A percentile compares a stretch with the other conserved stretches of the same genome.
phyloP scores from a whole-genome alignment of 208 protist genomes.

The Trypanosoma mega region DNA sequence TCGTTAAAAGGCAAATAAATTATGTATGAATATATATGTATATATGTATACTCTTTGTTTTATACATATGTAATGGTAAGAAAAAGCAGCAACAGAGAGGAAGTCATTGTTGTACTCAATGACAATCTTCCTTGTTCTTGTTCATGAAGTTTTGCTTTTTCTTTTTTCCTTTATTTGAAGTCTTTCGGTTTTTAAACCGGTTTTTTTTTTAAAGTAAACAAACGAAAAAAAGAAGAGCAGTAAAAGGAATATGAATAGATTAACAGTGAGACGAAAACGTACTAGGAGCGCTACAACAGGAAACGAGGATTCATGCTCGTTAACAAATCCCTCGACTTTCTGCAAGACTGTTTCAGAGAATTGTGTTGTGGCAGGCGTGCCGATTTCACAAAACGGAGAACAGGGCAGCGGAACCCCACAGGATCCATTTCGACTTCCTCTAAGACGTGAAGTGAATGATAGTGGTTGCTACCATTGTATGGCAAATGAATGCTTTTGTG shows the following conservation, averaged over 20 bases:
- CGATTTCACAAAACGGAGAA: conserved; percentile 12
- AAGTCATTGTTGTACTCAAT: conserved; percentile 17
- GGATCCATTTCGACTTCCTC: conserved; percentile 51
- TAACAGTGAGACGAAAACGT: conserved; percentile 17
- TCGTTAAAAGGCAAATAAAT: conserved; percentile 34
- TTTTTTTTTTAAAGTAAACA: conserved; percentile 23
- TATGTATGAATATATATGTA: background rate
- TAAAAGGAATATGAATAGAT: conserved; percentile 9
- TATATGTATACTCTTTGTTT: conserved; percentile 12
- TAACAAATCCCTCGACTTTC: background rate
- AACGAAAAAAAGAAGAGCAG: background rate
- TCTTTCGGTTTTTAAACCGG: conserved; percentile 22
- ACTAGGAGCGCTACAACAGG: conserved; percentile 2
- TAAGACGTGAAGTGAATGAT: conserved; percentile 47
- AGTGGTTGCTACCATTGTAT: conserved; percentile 71
- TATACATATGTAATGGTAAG: background rate
- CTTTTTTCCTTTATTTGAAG: conserved; percentile 7
- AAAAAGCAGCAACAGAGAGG: background rate
- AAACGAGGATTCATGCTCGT: conserved; percentile 9
- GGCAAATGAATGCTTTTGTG: conserved; percentile 44
- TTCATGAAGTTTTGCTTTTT: conserved; percentile 8
- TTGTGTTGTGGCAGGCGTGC: background rate
- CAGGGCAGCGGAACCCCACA: conserved; percentile 47
- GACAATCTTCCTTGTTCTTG: conserved; percentile 8
- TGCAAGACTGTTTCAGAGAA: background rate